Evolutionary conservation across 345 rosid species (phyloP), one percentile per base, ranked within the genome.

Genomic region (Stellera chamaejasme): DNA sequence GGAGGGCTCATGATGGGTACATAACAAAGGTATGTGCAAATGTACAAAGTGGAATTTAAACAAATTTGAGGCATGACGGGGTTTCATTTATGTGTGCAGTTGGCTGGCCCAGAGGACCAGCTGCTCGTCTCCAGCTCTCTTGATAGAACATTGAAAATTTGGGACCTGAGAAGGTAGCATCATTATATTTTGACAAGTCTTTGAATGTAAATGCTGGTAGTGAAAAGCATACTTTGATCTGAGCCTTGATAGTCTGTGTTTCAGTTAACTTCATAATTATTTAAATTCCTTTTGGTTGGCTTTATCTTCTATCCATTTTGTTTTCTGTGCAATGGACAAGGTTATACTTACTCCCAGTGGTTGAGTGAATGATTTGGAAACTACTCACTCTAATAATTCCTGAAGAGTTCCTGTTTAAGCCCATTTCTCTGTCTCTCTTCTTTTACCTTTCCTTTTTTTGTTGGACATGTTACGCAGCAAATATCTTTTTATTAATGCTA

Each of bases 1-100:
- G 97, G 96, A 79, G 77, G 74, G 96, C 89, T 76, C 97, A 90
- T 52, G 91, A 85, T 58, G 96, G 91, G 74, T 90, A 83, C 49
- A 78, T 90, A 57, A 90, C 91, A 32, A 81, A 85, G 96, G 96
- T 85, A 72, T 46, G 27, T 19, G 51, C 25, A 58, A 54, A 45
- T 66, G 59, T 48, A 39, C 1, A 32, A 8, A 11, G 50, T 27
- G 50, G 53, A 32, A 49, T 11, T 14, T 41, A 28, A 43, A 64
- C 58, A 44, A 46, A 44, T 41, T 51, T 55, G 13, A 39, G 28
- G 14, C 12, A 13, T 36, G 45, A 43, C 27, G 14, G 23, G 43
- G 50, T 49, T 56, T 53, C 13, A 43, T 46, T 66, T 49, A 23
- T 64, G 43, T 61, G 19, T 72, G 75, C 87, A 90, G 96, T 72